These are phyloP conservation scores for Hypholoma sublateritium DNA, from an alignment of 768 basidiomycete species.

Conservation along the genomic window DNA sequence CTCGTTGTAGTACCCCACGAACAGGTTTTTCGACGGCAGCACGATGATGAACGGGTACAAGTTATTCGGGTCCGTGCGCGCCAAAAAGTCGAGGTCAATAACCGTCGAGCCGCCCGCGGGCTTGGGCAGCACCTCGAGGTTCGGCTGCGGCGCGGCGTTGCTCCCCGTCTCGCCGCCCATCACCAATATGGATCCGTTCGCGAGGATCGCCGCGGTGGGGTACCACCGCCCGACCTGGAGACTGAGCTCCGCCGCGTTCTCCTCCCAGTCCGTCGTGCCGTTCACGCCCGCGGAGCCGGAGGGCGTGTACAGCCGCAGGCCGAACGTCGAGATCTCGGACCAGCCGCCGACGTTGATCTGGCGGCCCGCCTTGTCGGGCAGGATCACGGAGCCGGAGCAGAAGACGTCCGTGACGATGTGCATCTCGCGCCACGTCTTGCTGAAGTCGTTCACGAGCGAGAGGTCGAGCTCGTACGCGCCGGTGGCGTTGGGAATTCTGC, in stretches of 20 bases:
- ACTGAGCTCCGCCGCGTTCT: conserved; percentile 53
- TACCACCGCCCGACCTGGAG: conserved; percentile 81
- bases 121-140: conserved; percentile 69
- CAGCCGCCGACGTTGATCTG: conserved; percentile 69
- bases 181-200: conserved; percentile 74
- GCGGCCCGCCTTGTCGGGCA: conserved; percentile 73
- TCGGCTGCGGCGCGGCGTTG: conserved; percentile 66
- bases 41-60: conserved; percentile 77
- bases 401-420: conserved; percentile 78
- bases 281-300: conserved; percentile 67
- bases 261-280: conserved; percentile 80
- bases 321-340: conserved; percentile 71
- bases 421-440: conserved; percentile 72
- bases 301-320: conserved; percentile 72
- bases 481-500: conserved; percentile 59
- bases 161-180: conserved; percentile 76
- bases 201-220: conserved; percentile 62
- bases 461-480: conserved; percentile 80
- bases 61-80: conserved; percentile 77
- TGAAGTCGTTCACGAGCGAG: conserved; percentile 48
- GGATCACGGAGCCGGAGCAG: conserved; percentile 70
- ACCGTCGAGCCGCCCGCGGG: conserved; percentile 63
- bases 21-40: conserved; percentile 67
- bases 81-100: conserved; percentile 62
- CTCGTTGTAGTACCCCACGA: conserved; percentile 79